These are phyloP conservation scores for Ceratocystis variospora DNA, from an alignment of 2,329 filamentous ascomycete species.

Conservation along the genomic window DNA sequence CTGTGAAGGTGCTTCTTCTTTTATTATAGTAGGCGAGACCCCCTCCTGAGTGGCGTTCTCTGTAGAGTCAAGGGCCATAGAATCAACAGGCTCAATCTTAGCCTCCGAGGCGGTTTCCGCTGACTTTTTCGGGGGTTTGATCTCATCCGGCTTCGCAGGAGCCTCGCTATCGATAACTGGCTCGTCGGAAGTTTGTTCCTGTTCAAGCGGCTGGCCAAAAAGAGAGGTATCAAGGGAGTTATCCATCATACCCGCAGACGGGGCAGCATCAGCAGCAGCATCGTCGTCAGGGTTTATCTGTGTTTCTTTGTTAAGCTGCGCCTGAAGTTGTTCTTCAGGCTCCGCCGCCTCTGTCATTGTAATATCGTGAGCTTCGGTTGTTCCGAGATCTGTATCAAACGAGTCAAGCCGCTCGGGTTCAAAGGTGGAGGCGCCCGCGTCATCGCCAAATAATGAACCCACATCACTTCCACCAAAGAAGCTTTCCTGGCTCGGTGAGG, in stretches of 20 bases:
- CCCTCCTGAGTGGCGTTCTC: neutral
- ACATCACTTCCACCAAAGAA: constrained; percentile 68
- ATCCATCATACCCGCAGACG: constrained; percentile 1
- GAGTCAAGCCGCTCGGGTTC: constrained; percentile 47
- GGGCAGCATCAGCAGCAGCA: neutral
- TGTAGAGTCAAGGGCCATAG: constrained; percentile 5
- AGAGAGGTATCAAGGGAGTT: constrained; percentile 26
- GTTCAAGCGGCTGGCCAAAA: constrained; percentile 21
- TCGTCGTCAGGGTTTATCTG: neutral
- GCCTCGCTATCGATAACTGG: constrained; percentile 24
- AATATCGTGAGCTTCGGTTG: constrained; percentile 43
- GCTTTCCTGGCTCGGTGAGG: constrained; percentile 59
- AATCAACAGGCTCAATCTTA: neutral
- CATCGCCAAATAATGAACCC: constrained; percentile 81
- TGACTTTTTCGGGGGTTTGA: neutral
- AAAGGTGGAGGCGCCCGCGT: constrained; percentile 30
- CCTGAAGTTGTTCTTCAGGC: constrained; percentile 25
- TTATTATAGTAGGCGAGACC: constrained; percentile 16
- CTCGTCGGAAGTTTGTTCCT: constrained; percentile 13
- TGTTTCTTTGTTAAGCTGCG: constrained; percentile 21
- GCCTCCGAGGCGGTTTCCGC: neutral
- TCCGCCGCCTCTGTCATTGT: neutral
- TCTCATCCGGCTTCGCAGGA: neutral
- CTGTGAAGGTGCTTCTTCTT: constrained; percentile 2
- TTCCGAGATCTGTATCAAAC: constrained; percentile 50